Base-by-base conservation (phyloP, 768 basidiomycete species). In the Rhodotorula diobovata region DNA sequence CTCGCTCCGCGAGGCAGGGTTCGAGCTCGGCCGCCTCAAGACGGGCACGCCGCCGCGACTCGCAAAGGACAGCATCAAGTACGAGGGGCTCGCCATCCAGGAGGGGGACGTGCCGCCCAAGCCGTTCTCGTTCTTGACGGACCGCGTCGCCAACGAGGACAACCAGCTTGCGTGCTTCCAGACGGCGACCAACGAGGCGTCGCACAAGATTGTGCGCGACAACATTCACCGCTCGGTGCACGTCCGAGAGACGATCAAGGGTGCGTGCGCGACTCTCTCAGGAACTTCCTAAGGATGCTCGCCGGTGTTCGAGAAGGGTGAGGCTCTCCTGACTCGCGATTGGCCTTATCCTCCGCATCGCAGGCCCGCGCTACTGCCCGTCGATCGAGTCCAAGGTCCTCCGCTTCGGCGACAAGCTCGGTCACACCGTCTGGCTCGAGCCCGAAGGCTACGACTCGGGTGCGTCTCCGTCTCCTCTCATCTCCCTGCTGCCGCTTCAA, bases 361-460 rank as follows among this genome's bases (percentile, higher is more conserved):
- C 66, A 91, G 91, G 92, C 4, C 93, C 93, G 11, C 85, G 93
- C 30, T 95, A 95, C 79, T 95, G 93, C 73, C 93, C 93, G 12
- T 92, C 90, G 0, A 83, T 95, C 1, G 93, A 95, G 79, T 86
- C 90, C 18, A 95, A 95, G 79, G 86, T 95, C 16, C 82, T 87
- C 50, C 86, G 91, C 21, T 94, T 94, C 78, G 85, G 85, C 7
- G 81, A 89, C 70, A 91, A 89, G 79, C 80, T 82, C 12, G 81
- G 81, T 10, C 93, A 95, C 76, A 87, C 81, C 4, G 84, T 94
- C 53, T 95, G 92, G 91, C 82, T 95, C 7, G 93, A 95, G 78
- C 93, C 91, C 0, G 93, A 95, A 78, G 93, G 93, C 1, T 93
- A 91, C 68, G 90, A 91, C 77, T 90, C 91, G 25, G 87, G 91